phyloP scores from a whole-genome alignment of 75 land plant genomes.

The Azolla pinnata region DNA sequence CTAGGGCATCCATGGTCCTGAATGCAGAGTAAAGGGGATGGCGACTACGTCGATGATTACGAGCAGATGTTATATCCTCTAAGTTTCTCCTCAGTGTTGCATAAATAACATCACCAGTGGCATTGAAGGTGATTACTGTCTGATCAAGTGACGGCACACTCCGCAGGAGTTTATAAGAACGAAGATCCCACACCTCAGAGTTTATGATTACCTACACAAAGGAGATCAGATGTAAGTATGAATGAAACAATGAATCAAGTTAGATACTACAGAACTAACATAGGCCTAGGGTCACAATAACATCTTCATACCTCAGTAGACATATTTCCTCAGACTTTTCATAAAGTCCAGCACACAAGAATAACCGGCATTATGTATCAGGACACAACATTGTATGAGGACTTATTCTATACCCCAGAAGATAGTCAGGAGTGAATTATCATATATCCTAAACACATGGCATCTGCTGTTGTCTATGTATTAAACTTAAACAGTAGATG shows the following conservation, averaged over 20 bases:
- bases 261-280: no score
- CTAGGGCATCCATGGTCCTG: constrained; percentile 87
- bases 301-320: no score
- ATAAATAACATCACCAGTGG: constrained; percentile 85
- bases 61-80: constrained; percentile 74
- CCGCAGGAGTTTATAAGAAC: constrained; percentile 70
- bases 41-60: constrained; percentile 58
- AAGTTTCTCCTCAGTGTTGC: constrained; percentile 79
- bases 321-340: not conserved
- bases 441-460: no score
- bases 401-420: no score
- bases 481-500: no score
- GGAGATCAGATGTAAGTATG: no score
- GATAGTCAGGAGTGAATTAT: no score
- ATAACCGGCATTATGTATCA: not conserved
- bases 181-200: constrained; percentile 97
- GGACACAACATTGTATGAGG: no score
- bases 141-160: constrained; percentile 94
- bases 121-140: constrained; percentile 76
- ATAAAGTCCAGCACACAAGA: not conserved
- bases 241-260: no score
- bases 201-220: constrained; percentile 82
- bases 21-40: constrained; percentile 85
- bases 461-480: no score
- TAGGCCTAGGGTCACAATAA: no score